Evolutionary conservation across 352 stramenopile species (phyloP), one percentile per base, ranked within the genome.

Genomic region (Phytophthora cryptogea): DNA sequence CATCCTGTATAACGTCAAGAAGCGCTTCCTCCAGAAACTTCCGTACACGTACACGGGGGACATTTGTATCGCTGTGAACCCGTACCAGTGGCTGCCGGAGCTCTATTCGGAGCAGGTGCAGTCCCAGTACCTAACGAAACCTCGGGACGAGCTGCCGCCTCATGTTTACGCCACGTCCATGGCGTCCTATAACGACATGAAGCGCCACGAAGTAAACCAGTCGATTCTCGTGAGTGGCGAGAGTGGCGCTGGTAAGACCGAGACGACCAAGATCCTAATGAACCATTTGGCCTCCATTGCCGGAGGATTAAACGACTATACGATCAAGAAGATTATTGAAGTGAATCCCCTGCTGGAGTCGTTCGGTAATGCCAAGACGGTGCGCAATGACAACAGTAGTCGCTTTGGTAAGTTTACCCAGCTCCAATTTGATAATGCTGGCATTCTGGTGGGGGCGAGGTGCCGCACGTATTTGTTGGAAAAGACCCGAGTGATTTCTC

Each of bases 381-480:
- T 98, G 28, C 78, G 96, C 8, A 99, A 99, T 72, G 92, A 98
- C 74, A 99, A 99, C 74, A 98, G 87, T 47, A 90, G 65, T 58
- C 88, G 96, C 20, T 99, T 99, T 70, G 96, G 96, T 33, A 98
- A 98, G 71, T 99, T 97, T 62, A 99, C 97, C 59, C 86, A 99
- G 63, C 81, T 99, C 9, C 80, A 96, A 59, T 99, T 99, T 62
- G 83, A 92, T 47, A 61, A 56, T 13, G 50, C 61, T 20, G 86
- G 87, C 1, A 82, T 74, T 48, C 61, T 95, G 0, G 76, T 92
- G 3, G 88, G 89, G 35, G 87, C 86, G 32, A 76, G 71, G 26
- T 92, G 90, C 50, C 75, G 79, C 44, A 96, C 86, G 14, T 98
- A 98, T 58, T 78, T 98, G 47, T 74, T 98, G 47, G 95, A 98